Conservation (phyloP, 1,284 basidiomycete species). For the Golubevia sp. region DNA sequence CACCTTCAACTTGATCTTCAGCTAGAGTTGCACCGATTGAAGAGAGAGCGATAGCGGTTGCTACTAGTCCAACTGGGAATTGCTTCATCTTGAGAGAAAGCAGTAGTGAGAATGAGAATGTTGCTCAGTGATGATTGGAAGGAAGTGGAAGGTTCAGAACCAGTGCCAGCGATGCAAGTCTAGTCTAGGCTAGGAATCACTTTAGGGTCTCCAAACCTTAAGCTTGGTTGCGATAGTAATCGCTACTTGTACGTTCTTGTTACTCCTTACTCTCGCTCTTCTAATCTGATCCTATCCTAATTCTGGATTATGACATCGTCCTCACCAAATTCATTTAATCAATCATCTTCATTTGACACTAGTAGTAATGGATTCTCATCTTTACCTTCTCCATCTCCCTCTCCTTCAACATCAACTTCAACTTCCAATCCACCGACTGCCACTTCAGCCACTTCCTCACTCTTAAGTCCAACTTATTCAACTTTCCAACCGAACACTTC, state of each 20-base stretch:
- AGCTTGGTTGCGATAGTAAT: too few relatives aligned
- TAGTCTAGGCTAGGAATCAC: too few relatives aligned
- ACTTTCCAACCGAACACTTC: background rate
- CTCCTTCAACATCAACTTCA: slow-evolving; percentile 11
- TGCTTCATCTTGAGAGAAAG: background rate
- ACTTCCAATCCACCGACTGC: too few relatives aligned
- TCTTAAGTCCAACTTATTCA: background rate
- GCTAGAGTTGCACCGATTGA: background rate
- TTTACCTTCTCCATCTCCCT: slow-evolving; percentile 36
- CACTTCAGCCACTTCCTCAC: background rate
- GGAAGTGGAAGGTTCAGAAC: too few relatives aligned
- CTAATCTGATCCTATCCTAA: too few relatives aligned
- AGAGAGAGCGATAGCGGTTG: background rate
- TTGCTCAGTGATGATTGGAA: too few relatives aligned
- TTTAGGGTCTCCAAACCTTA: too few relatives aligned
- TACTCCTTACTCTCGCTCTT: too few relatives aligned
- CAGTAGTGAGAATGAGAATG: too few relatives aligned
- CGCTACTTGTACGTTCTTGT: too few relatives aligned
- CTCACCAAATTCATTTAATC: background rate
- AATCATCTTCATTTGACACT: background rate
- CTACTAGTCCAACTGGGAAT: background rate
- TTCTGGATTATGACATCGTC: background rate
- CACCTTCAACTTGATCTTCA: background rate
- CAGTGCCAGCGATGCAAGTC: too few relatives aligned
- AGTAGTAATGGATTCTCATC: background rate